A percentile compares a stretch with the other conserved stretches of the same genome.
Conservation (phyloP, 2,329 filamentous ascomycete genomes). For the Coniella lustricola region DNA sequence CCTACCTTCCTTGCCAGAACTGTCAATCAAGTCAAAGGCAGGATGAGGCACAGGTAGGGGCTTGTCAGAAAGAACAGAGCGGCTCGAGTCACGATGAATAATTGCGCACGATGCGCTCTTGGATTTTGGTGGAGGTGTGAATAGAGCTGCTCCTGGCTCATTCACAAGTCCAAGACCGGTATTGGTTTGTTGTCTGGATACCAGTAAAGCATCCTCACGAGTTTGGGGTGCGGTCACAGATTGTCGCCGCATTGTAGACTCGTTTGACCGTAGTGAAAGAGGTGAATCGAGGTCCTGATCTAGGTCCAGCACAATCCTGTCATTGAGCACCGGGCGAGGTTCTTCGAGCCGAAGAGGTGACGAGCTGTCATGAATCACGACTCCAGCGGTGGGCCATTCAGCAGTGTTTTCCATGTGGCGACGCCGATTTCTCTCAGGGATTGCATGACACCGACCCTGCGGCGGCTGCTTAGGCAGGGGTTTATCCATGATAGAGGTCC, state of each 20-base stretch:
- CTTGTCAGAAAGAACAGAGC: not conserved
- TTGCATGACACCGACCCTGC: not conserved
- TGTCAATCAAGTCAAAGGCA: conserved; percentile 3
- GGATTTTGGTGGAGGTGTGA: too few species aligned
- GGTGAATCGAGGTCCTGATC: not conserved
- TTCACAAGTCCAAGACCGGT: too few species aligned
- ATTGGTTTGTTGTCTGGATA: too few species aligned
- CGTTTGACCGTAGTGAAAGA: too few species aligned
- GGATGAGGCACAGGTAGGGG: conserved; percentile 2
- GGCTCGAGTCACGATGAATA: not conserved
- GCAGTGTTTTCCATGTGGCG: conserved; percentile 16
- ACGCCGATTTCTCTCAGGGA: conserved; percentile 12
- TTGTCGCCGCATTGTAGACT: too few species aligned
- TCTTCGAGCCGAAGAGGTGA: not conserved
- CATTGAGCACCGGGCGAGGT: not conserved
- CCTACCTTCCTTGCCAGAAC: not conserved
- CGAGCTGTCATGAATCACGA: conserved; percentile 14
- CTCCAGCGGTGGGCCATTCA: conserved; percentile 16
- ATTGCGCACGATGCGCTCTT: too few species aligned
- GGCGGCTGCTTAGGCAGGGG: conserved; percentile 2
- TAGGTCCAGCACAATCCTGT: not conserved
- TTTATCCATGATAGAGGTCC: not conserved
- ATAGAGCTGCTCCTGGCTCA: too few species aligned
- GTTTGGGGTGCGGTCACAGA: too few species aligned
- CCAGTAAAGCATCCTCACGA: too few species aligned